phyloP scores from a whole-genome alignment of 495 filamentous ascomycete species.

The Pseudomonodictys pantanalensis region DNA sequence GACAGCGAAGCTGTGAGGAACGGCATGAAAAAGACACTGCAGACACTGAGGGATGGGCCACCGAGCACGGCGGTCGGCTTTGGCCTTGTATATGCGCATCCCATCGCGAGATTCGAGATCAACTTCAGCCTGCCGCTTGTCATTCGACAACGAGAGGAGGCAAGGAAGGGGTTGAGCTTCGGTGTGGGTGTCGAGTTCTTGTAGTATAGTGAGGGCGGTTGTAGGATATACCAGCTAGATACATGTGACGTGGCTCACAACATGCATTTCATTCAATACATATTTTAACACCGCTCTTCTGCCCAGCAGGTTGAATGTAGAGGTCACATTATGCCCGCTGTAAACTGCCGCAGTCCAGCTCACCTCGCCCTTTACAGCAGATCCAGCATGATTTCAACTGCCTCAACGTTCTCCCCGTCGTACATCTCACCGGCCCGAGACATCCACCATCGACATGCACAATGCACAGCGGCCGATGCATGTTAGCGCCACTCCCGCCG shows the following conservation, averaged over 20 bases:
- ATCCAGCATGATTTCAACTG: no score
- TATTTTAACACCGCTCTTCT: no score
- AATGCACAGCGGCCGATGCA: no score
- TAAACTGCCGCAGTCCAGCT: no score
- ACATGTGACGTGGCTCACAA: neutral
- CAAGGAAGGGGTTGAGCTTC: conserved; percentile 85
- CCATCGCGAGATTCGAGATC: conserved; percentile 86
- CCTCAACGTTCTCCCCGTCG: no score
- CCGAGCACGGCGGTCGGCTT: conserved; percentile 86
- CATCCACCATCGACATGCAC: no score
- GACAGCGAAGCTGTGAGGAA: conserved; percentile 54
- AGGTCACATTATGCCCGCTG: no score
- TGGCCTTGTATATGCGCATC: conserved; percentile 90
- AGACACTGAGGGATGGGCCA: conserved; percentile 67
- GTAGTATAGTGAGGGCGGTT: conserved; percentile 45
- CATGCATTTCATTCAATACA: no score
- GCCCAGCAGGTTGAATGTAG: no score
- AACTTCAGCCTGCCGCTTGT: conserved; percentile 90
- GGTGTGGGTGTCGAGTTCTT: conserved; percentile 93
- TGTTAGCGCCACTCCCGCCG: no score
- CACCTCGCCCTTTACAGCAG: no score
- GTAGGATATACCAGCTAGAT: neutral
- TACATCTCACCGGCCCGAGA: no score
- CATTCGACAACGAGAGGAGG: conserved; percentile 74
- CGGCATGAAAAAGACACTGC: conserved; percentile 52